Percentiles rank a stretch among this genome's conserved stretches.
These are phyloP conservation scores for Ophiostoma populinum DNA, from an alignment of 2,329 filamentous ascomycete genomes.

Conservation along the genomic window DNA sequence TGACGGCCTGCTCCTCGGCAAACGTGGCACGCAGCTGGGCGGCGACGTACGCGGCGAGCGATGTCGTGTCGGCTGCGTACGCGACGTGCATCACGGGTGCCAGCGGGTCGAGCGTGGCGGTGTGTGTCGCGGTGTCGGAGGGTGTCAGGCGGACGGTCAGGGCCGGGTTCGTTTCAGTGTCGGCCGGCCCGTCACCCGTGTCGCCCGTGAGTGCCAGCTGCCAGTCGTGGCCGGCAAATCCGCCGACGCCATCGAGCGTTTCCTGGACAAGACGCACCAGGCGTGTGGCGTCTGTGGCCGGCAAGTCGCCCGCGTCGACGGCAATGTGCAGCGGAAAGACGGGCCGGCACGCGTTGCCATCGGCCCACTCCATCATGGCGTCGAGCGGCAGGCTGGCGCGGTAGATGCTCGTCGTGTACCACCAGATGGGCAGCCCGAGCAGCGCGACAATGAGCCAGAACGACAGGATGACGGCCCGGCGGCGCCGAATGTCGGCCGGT, in stretches of 20 bases:
- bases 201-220: slow-evolving; percentile 39
- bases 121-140: slow-evolving; percentile 33
- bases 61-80: slow-evolving; percentile 57
- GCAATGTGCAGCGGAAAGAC: slow-evolving; percentile 76
- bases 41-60: slow-evolving; percentile 62
- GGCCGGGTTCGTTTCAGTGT: slow-evolving; percentile 21
- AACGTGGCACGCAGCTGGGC: slow-evolving; percentile 63
- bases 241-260: slow-evolving; percentile 70
- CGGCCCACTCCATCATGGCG: slow-evolving; percentile 81
- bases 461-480: slow-evolving; percentile 61
- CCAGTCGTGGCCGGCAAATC: slow-evolving; percentile 71
- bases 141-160: slow-evolving; percentile 55
- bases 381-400: slow-evolving; percentile 67
- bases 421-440: slow-evolving; percentile 87
- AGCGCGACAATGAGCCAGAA: slow-evolving; percentile 81
- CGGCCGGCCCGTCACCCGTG: slow-evolving; percentile 7
- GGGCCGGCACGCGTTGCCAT: slow-evolving; percentile 79
- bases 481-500: slow-evolving; percentile 47
- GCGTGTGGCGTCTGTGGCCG: slow-evolving; percentile 49
- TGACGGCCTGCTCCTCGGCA: slow-evolving; percentile 72
- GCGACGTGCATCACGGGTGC: slow-evolving; percentile 57
- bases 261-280: slow-evolving; percentile 70
- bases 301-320: slow-evolving; percentile 51
- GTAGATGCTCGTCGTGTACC: slow-evolving; percentile 84
- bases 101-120: slow-evolving; percentile 48